A percentile compares a stretch with the other conserved stretches of the same genome.
These are phyloP conservation scores for Ramaria sp. DNA, from an alignment of 768 basidiomycete genomes.

Conservation along the genomic window DNA sequence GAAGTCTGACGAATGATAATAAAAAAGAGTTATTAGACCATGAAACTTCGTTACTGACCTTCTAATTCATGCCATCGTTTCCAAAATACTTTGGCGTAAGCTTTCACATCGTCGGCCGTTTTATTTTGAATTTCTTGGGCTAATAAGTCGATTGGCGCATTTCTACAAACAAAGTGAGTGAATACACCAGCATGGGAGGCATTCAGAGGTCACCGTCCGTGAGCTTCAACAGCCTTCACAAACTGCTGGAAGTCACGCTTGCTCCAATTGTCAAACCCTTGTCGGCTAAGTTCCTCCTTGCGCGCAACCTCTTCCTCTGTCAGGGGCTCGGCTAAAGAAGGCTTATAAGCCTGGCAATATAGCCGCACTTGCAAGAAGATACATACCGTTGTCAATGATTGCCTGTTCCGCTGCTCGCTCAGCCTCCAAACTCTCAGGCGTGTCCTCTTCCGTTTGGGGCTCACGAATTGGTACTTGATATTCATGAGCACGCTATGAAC, in stretches of 20 bases:
- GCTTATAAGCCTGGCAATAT: background rate
- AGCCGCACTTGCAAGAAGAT: slow-evolving; percentile 1
- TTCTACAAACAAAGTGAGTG: slow-evolving; percentile 30
- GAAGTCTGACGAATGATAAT: slow-evolving; percentile 39
- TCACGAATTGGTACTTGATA: slow-evolving; percentile 38
- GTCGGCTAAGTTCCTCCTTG: slow-evolving; percentile 66
- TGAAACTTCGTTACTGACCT: slow-evolving; percentile 32
- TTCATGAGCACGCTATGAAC: slow-evolving; percentile 7
- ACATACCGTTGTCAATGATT: slow-evolving; percentile 73
- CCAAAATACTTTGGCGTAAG: slow-evolving; percentile 77
- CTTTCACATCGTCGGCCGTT: slow-evolving; percentile 61
- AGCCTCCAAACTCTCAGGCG: slow-evolving; percentile 74
- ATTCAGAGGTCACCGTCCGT: slow-evolving; percentile 57
- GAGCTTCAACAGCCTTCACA: slow-evolving; percentile 61
- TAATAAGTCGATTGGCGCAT: slow-evolving; percentile 53
- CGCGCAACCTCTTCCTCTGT: slow-evolving; percentile 77
- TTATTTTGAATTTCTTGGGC: slow-evolving; percentile 82
- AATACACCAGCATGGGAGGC: background rate
- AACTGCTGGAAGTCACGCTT: slow-evolving; percentile 91
- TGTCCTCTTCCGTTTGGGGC: slow-evolving; percentile 58
- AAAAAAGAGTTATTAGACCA: background rate
- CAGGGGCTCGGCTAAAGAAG: slow-evolving; percentile 63
- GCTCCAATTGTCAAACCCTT: slow-evolving; percentile 89
- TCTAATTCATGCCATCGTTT: slow-evolving; percentile 81
- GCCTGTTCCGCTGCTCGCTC: slow-evolving; percentile 74